A percentile compares a stretch with the other conserved stretches of the same genome.
These are phyloP conservation scores for Cinnamomum chago DNA, from an alignment of 164 flowering plant genomes.

Conservation along the genomic window DNA sequence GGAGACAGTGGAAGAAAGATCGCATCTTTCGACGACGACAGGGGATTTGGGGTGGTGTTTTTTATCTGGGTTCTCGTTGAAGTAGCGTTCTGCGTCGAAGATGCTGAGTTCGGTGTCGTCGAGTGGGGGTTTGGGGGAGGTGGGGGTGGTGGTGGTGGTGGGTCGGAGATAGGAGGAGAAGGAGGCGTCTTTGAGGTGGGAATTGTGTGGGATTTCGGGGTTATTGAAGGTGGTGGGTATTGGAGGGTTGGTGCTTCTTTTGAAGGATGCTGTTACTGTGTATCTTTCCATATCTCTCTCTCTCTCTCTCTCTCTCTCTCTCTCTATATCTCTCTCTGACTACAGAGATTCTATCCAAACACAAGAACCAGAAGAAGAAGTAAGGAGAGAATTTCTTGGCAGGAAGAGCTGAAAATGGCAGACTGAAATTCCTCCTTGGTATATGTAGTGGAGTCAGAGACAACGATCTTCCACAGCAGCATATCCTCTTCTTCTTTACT, in stretches of 20 bases:
- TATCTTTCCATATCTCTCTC: neutral
- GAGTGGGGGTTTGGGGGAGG: neutral
- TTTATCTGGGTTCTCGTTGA: slow-evolving; percentile 38
- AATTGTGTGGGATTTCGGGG: slow-evolving; percentile 7
- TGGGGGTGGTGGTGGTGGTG: slow-evolving; percentile 1
- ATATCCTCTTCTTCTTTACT: too few species aligned
- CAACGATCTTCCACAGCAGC: neutral
- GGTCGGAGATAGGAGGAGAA: slow-evolving; percentile 38
- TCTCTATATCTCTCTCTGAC: neutral
- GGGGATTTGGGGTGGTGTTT: slow-evolving; percentile 9
- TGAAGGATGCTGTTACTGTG: slow-evolving; percentile 11
- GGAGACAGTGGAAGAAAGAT: slow-evolving; percentile 9
- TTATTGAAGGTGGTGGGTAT: neutral
- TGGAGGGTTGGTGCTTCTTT: neutral
- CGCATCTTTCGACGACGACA: slow-evolving; percentile 9
- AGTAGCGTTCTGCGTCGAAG: slow-evolving; percentile 70
- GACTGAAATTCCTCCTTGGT: neutral
- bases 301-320: neutral
- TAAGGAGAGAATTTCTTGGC: neutral
- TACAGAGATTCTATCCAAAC: neutral
- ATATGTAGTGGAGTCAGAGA: neutral
- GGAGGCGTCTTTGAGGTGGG: slow-evolving; percentile 27
- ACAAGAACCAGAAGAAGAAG: neutral
- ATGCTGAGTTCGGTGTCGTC: slow-evolving; percentile 61
- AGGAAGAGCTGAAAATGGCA: neutral